These are phyloP conservation scores for Trichophyton rubrum DNA, from an alignment of 2,329 filamentous ascomycete species.

Conservation along the genomic window DNA sequence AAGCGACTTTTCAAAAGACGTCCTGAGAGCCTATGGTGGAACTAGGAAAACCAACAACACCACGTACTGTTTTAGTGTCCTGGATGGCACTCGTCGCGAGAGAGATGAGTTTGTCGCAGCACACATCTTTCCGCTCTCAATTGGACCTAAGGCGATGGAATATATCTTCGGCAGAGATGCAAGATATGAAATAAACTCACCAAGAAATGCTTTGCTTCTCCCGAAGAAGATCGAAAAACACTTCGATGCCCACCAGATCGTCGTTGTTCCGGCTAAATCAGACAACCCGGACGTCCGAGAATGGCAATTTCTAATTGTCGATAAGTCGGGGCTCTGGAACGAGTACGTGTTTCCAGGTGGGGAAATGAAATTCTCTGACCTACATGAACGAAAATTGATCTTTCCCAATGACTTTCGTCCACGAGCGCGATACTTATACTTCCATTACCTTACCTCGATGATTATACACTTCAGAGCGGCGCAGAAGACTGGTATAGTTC, in stretches of 20 bases:
- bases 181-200: constrained; percentile 7
- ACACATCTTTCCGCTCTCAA: constrained; percentile 9
- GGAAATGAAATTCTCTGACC: neutral
- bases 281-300: neutral
- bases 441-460: constrained; percentile 2
- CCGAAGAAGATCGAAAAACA: neutral
- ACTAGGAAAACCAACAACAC: neutral
- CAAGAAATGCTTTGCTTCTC: constrained; percentile 8
- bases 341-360: neutral
- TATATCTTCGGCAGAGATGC: constrained; percentile 10
- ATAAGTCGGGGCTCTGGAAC: constrained; percentile 2
- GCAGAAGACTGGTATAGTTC: neutral
- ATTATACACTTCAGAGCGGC: neutral
- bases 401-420: neutral
- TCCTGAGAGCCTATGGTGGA: neutral
- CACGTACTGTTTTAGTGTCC: neutral
- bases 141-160: constrained; percentile 7
- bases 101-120: neutral
- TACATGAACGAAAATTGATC: neutral
- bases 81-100: neutral
- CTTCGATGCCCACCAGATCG: constrained; percentile 2
- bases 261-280: neutral
- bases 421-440: constrained; percentile 3
- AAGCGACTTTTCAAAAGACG: neutral
- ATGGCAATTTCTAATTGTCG: neutral